These are phyloP conservation scores for Yamadazyma takamatsuzukensis DNA, from an alignment of 805 yeast species.

Conservation along the genomic window DNA sequence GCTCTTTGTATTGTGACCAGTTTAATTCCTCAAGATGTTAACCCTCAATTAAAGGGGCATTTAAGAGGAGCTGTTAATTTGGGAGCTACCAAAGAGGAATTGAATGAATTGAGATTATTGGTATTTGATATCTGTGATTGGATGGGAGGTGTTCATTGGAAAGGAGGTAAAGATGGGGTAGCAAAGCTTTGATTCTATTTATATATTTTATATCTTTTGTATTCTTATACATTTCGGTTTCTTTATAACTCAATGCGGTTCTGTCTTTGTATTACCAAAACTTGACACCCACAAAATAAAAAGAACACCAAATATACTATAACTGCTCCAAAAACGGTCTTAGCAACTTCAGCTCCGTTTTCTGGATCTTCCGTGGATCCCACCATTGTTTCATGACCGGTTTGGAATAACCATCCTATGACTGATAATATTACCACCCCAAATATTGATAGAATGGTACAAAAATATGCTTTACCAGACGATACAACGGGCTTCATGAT, in stretches of 20 bases:
- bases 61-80: slow-evolving; percentile 78
- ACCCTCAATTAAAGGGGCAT: slow-evolving; percentile 90
- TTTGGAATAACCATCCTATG: slow-evolving; percentile 76
- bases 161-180: slow-evolving; percentile 51
- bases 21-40: slow-evolving; percentile 88
- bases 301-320: slow-evolving; percentile 76
- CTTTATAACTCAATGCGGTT: slow-evolving; percentile 50
- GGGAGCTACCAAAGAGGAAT: slow-evolving; percentile 65
- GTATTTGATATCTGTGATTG: slow-evolving; percentile 65
- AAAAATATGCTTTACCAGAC: slow-evolving; percentile 88
- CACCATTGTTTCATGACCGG: slow-evolving; percentile 84
- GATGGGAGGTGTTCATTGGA: slow-evolving; percentile 57
- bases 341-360: slow-evolving; percentile 91
- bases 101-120: slow-evolving; percentile 56
- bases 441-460: slow-evolving; percentile 89
- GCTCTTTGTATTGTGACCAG: slow-evolving; percentile 74
- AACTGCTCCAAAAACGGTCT: slow-evolving; percentile 87
- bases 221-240: background rate
- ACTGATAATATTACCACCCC: slow-evolving; percentile 85
- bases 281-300: slow-evolving; percentile 87
- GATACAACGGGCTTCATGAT: slow-evolving; percentile 44
- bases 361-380: slow-evolving; percentile 90
- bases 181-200: slow-evolving; percentile 50
- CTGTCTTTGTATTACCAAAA: slow-evolving; percentile 59
- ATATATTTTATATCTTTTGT: background rate